Percentiles rank a stretch among this genome's conserved stretches.
Evolutionary conservation across 108 stramenopile species (phyloP).

Genomic region (Skeletonema costatum): DNA sequence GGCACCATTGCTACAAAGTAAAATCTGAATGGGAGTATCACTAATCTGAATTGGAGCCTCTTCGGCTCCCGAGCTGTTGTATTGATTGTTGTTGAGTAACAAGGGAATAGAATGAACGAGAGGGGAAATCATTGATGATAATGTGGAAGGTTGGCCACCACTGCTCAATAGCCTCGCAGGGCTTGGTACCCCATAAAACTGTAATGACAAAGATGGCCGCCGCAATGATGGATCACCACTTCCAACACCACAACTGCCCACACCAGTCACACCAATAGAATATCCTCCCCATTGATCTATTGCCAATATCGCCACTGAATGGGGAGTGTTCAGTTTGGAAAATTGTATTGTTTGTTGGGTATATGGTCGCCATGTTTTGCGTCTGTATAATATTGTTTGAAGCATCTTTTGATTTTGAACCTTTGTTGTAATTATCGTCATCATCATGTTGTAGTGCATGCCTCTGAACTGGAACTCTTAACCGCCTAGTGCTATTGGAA

Average conservation of each 20-base stretch:
- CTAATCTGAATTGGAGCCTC: slow-evolving; percentile 16
- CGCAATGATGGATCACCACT: not conserved
- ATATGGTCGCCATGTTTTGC: slow-evolving; percentile 30
- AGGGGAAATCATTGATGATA: slow-evolving; percentile 23
- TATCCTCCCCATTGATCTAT: slow-evolving; percentile 38
- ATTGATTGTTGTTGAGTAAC: not conserved
- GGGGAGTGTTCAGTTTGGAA: slow-evolving; percentile 34
- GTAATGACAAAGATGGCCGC: slow-evolving; percentile 8
- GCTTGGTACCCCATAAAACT: slow-evolving; percentile 46
- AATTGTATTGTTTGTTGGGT: slow-evolving; percentile 32
- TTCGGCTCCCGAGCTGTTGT: not conserved
- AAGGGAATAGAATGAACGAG: slow-evolving; percentile 32
- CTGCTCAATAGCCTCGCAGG: slow-evolving; percentile 22
- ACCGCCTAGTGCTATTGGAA: not conserved
- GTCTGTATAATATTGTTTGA: not conserved
- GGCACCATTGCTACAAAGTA: slow-evolving; percentile 52
- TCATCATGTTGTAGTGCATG: not conserved
- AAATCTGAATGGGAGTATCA: slow-evolving; percentile 57
- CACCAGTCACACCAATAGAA: slow-evolving; percentile 31
- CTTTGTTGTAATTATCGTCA: not conserved
- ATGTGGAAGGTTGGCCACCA: not conserved
- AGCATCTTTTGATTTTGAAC: not conserved
- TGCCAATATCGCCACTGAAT: slow-evolving; percentile 40
- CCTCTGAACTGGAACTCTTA: not conserved
- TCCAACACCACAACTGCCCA: not conserved